These are phyloP conservation scores for Lachancea mirantina DNA, from an alignment of 805 yeast genomes.

Conservation along the genomic window DNA sequence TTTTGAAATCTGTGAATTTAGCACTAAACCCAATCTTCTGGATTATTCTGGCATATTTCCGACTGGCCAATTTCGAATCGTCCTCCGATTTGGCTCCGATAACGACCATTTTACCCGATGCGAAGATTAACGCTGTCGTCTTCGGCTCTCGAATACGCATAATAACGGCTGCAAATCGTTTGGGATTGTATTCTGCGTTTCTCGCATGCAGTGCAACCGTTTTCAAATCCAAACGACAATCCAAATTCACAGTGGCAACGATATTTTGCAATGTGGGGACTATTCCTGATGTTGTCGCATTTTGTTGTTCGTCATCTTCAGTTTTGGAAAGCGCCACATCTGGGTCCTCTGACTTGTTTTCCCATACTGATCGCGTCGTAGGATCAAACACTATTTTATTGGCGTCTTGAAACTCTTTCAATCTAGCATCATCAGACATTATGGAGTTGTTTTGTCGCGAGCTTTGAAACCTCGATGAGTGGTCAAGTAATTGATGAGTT, in stretches of 20 bases:
- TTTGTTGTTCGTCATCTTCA: conserved; percentile 36
- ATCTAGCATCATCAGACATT: conserved; percentile 30
- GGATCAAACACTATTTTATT: conserved; percentile 32
- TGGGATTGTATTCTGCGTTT: conserved; percentile 97
- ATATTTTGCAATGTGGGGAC: conserved; percentile 92
- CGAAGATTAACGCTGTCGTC: conserved; percentile 95
- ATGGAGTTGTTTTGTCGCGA: too few relatives aligned
- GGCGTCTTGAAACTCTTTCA: conserved; percentile 30
- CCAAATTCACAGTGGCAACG: conserved; percentile 95
- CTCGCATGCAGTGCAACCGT: conserved; percentile 98
- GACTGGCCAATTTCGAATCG: conserved; percentile 94
- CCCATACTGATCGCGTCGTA: conserved; percentile 34
- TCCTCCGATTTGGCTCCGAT: conserved; percentile 99
- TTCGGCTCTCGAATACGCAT: conserved; percentile 99
- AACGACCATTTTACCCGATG: conserved; percentile 98
- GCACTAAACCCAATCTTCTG: conserved; percentile 98
- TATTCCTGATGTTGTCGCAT: conserved; percentile 83
- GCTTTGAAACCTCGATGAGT: too few relatives aligned
- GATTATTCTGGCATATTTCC: conserved; percentile 96
- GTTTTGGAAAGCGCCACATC: conserved; percentile 6
- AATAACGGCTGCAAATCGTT: conserved; percentile 98
- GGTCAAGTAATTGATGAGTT: too few relatives aligned
- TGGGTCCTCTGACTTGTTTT: conserved; percentile 19
- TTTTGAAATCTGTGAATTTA: conserved; percentile 94
- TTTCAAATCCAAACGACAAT: conserved; percentile 90